A percentile compares a stretch with the other conserved stretches of the same genome.
Conservation (phyloP, 345 rosid species). For the Lumnitzera racemosa region DNA sequence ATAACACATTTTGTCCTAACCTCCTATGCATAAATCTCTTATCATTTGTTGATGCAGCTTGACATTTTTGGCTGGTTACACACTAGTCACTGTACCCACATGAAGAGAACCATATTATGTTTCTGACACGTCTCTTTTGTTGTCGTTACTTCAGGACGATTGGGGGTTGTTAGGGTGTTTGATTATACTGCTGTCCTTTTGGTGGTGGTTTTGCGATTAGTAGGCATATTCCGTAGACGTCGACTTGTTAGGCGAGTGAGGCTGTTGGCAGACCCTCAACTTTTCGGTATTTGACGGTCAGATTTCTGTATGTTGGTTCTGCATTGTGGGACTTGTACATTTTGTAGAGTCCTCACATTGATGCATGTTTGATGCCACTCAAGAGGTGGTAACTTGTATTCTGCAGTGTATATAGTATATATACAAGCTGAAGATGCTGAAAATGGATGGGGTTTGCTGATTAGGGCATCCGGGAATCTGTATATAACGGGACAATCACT, state of each 20-base stretch:
- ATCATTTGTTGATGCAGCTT: too few relatives aligned
- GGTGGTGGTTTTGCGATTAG: slow-evolving; percentile 50
- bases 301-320: background rate
- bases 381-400: background rate
- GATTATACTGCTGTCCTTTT: slow-evolving; percentile 47
- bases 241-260: slow-evolving; percentile 55
- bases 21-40: too few relatives aligned
- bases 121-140: background rate
- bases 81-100: too few relatives aligned
- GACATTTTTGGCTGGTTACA: too few relatives aligned
- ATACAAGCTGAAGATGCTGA: too few relatives aligned
- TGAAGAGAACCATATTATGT: background rate
- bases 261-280: slow-evolving; percentile 37
- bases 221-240: slow-evolving; percentile 46
- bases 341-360: background rate
- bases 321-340: background rate
- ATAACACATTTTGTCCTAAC: too few relatives aligned
- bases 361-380: background rate
- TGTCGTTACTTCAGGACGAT: slow-evolving; percentile 34
- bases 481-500: too few relatives aligned
- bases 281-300: slow-evolving; percentile 21
- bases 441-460: too few relatives aligned
- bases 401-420: too few relatives aligned
- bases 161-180: slow-evolving; percentile 48
- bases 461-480: too few relatives aligned